Conservation (phyloP, 2,329 filamentous ascomycete genomes). For the Fusarium sulawesiense region DNA sequence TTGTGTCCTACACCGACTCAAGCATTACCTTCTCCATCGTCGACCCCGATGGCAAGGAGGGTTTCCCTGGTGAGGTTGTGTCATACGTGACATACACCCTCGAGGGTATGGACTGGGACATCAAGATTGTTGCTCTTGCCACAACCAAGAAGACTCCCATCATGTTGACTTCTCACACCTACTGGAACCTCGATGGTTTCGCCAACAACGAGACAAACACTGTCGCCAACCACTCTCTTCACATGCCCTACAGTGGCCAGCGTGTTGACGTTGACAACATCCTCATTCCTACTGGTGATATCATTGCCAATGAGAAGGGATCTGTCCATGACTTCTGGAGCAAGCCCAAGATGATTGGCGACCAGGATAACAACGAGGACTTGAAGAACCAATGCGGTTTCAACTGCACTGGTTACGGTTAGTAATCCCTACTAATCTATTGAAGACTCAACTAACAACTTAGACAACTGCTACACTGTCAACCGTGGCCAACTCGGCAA, state of each 20-base stretch:
- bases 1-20: slow-evolving; percentile 72
- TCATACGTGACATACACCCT: slow-evolving; percentile 80
- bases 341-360: slow-evolving; percentile 80
- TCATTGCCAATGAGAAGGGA: slow-evolving; percentile 74
- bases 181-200: slow-evolving; percentile 88
- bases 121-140: slow-evolving; percentile 77
- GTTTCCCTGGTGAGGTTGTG: slow-evolving; percentile 82
- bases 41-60: slow-evolving; percentile 78
- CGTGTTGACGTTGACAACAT: slow-evolving; percentile 76
- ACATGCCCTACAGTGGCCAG: slow-evolving; percentile 78
- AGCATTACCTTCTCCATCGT: slow-evolving; percentile 81
- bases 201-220: slow-evolving; percentile 75
- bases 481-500: slow-evolving; percentile 68
- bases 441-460: not conserved
- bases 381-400: slow-evolving; percentile 80
- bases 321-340: slow-evolving; percentile 87
- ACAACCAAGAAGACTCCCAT: slow-evolving; percentile 83
- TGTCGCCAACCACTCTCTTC: slow-evolving; percentile 77
- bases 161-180: slow-evolving; percentile 80
- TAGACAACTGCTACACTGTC: slow-evolving; percentile 76
- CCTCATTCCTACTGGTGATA: slow-evolving; percentile 79
- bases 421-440: slow-evolving; percentile 35
- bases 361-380: slow-evolving; percentile 71
- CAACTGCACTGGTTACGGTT: slow-evolving; percentile 87
- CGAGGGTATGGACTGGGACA: slow-evolving; percentile 73